Conservation (phyloP, 2,329 filamentous ascomycete species). For the Colletotrichum chrysophilum region DNA sequence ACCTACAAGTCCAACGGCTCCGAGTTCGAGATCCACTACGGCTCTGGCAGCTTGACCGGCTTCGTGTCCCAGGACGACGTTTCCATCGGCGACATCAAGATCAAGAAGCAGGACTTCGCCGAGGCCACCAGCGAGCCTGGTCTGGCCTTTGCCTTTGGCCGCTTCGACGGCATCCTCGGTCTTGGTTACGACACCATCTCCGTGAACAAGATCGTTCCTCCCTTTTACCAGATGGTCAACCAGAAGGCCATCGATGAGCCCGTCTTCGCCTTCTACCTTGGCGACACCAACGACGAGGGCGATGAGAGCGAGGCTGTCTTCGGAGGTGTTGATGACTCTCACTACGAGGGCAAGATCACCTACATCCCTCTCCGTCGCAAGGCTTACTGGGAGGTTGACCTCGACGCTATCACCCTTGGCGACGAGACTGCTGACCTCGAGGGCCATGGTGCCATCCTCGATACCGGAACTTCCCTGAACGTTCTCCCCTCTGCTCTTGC, state of each 20-base stretch:
- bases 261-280: constrained; percentile 96
- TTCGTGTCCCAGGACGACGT: constrained; percentile 91
- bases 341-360: constrained; percentile 84
- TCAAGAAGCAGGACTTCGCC: constrained; percentile 92
- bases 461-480: constrained; percentile 98
- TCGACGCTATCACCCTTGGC: constrained; percentile 90
- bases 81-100: constrained; percentile 84
- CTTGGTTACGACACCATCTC: constrained; percentile 95
- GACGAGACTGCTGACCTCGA: constrained; percentile 87
- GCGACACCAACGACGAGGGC: constrained; percentile 69
- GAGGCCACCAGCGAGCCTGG: constrained; percentile 96
- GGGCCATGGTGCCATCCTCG: constrained; percentile 93
- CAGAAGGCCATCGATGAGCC: constrained; percentile 90
- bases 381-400: constrained; percentile 99
- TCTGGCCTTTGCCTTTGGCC: constrained; percentile 95
- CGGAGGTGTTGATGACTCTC: constrained; percentile 83
- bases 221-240: constrained; percentile 95
- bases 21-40: constrained; percentile 91
- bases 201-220: constrained; percentile 93
- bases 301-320: constrained; percentile 88
- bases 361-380: constrained; percentile 96
- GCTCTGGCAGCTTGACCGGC: constrained; percentile 90
- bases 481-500: constrained; percentile 90
- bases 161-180: constrained; percentile 96
- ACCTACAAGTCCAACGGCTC: constrained; percentile 95